Base-by-base conservation (phyloP, 164 flowering plant genomes). In the Warburgia ugandensis region DNA sequence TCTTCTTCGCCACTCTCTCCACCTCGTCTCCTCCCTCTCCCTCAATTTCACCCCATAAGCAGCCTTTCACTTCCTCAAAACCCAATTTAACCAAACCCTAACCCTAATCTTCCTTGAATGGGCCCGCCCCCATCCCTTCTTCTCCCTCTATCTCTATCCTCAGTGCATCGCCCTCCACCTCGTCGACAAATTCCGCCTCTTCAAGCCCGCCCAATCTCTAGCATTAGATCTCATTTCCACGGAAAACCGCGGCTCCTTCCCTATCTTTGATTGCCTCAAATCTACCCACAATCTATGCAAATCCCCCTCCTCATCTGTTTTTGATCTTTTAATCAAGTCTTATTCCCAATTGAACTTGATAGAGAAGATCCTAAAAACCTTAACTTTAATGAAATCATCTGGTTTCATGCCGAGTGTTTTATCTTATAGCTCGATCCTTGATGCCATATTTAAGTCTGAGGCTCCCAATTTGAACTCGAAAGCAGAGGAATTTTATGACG, bases 401-500 rank as follows among this genome's bases (percentile, higher is more conserved):
- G 97, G 97, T 6, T 86, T 86, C 63, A 73, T 76, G 83, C 91
- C 89, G 8, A 79, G 86, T n/a, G 76, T 82, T 10, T 64, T 90
- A 52, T 72, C 94, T 0, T 90, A 86, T 51, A 90, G 86, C 54
- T 71, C 86, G 0, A 62, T 90, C 56, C 62, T 86, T 5, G 82
- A 84, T 36, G 72, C 86, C 1, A 53, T 82, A 1, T 65, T 79
- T 35, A 70, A 78, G 65, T 41, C 63, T 33, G 33, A 29, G 53
- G 55, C 16, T 52, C 73, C 0, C 22, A 61, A 12, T 40, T 51
- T 56, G 3, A 53, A 57, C 14, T n/a, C n/a, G n/a, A n/a, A n/a
- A n/a, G 83, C 78, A 0, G 71, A 66, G 62, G 67, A 67, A 14
- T 62, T 84, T 44, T 77, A 62, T 52, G 6, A 16, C 1, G 82